Evolutionary conservation across 106 monocot genomes (phyloP).

Genomic region (Acorus calamus): DNA sequence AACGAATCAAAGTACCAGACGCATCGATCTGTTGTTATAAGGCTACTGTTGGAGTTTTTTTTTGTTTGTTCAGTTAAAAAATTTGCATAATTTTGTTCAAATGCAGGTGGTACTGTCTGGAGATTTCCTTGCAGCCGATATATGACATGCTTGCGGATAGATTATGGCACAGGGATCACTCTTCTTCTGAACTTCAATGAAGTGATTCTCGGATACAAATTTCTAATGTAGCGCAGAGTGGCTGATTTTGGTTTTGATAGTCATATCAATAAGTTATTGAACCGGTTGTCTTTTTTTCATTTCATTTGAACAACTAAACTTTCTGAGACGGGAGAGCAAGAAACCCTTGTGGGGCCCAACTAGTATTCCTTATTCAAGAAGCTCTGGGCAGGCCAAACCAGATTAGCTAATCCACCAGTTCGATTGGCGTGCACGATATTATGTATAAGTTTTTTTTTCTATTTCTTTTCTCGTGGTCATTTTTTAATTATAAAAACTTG

Average conservation of each 20-base stretch:
- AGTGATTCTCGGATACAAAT: too few relatives aligned
- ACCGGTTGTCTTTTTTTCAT: too few relatives aligned
- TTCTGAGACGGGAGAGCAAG: conserved; percentile 71
- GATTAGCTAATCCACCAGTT: conserved; percentile 50
- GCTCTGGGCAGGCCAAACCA: conserved; percentile 72
- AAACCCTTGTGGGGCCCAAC: conserved; percentile 66
- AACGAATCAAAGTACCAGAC: not conserved
- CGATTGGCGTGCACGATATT: conserved; percentile 77
- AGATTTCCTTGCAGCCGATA: conserved; percentile 64
- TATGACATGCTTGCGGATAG: conserved; percentile 12
- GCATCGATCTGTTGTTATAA: not conserved
- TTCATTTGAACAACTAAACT: conserved; percentile 18
- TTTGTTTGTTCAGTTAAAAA: not conserved
- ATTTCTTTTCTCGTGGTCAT: too few relatives aligned
- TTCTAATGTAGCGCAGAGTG: too few relatives aligned
- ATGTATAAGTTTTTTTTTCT: conserved; percentile 54
- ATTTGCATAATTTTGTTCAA: not conserved
- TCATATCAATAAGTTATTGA: too few relatives aligned
- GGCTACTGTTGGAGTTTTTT: not conserved
- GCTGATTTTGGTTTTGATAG: too few relatives aligned
- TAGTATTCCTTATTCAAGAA: conserved; percentile 70
- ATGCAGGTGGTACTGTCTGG: conserved; percentile 43
- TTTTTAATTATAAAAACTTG: too few relatives aligned
- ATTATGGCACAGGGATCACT: not conserved
- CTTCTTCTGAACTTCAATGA: not conserved